Base-by-base conservation (phyloP, 31 red algal genomes). In the Endocladia muricata region DNA sequence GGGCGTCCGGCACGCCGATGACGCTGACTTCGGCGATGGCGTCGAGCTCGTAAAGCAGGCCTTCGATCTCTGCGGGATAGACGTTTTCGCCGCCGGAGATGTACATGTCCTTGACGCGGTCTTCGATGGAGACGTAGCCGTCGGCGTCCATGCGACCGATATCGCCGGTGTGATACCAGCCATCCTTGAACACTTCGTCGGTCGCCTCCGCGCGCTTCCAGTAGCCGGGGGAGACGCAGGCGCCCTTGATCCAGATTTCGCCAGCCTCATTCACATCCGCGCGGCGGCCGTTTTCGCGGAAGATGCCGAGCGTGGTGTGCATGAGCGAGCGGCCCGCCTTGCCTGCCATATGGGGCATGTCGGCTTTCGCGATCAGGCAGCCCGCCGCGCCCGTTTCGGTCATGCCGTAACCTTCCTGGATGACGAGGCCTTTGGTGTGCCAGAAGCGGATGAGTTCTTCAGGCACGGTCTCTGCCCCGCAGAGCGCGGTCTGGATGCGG, bases 91-190 rank as follows among this genome's bases (percentile, higher is more conserved):
- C 84, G 21, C 63, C 67, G 44, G 51, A 68, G 26, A 56, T 88
- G 51, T 83, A 83, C 19, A 88, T 37, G 31, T 88, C 84, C 76
- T 88, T 88, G 79, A 55, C 30, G 31, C 84, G 78, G 76, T 62
- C 84, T 0, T 64, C 61, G 59, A 88, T 70, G 28, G 39, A 41
- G 62, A 88, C 41, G 33, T 72, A 83, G 22, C 84, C 84, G 76
- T 81, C 79, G 30, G 77, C 39, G 61, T 81, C 76, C 11, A 88
- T 63, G 23, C 33, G 22, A 1, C 54, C 84, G n/a, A 88, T 25
- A 57, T 88, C 84, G 36, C 84, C 84, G 44, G 84, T 84, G 78
- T 86, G 55, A 7, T 82, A 54, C 77, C 77, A 88, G 79, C 84
- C 84, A 33, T 85, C 55, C 1, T 70, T 41, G 17, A 73, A 52